Conservation (phyloP, 495 filamentous ascomycete genomes). For the Talaromyces ruber region DNA sequence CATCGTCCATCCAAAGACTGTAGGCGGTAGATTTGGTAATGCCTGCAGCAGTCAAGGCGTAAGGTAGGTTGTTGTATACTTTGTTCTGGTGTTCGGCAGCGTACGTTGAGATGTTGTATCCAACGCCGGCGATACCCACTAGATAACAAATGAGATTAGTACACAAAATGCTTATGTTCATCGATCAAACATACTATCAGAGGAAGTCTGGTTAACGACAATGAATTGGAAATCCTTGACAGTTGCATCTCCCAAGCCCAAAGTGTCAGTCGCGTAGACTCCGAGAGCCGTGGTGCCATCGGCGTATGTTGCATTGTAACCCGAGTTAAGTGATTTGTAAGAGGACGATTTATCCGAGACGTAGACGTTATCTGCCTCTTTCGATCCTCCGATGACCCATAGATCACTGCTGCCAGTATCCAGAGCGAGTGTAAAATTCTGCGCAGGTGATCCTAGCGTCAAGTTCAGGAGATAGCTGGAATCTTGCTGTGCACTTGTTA, state of each 20-base stretch:
- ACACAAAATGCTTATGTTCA: background rate
- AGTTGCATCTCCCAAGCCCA: constrained; percentile 50
- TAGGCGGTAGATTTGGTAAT: constrained; percentile 68
- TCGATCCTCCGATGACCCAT: constrained; percentile 40
- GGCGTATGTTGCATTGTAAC: constrained; percentile 75
- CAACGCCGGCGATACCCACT: constrained; percentile 79
- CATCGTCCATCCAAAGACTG: constrained; percentile 80
- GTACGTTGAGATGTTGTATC: constrained; percentile 51
- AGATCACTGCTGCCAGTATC: constrained; percentile 78
- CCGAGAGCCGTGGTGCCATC: constrained; percentile 63
- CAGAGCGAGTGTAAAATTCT: constrained; percentile 49
- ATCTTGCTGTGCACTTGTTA: constrained; percentile 28
- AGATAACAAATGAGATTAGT: constrained; percentile 7
- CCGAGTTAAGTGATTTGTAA: constrained; percentile 52
- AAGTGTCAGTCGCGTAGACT: constrained; percentile 68
- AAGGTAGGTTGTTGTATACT: constrained; percentile 50
- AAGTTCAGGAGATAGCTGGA: constrained; percentile 59
- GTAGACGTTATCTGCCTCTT: constrained; percentile 34
- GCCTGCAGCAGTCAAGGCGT: constrained; percentile 59
- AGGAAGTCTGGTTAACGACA: constrained; percentile 55
- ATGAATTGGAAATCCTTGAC: constrained; percentile 64
- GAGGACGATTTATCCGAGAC: constrained; percentile 56
- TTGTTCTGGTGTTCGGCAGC: constrained; percentile 55
- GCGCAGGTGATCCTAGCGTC: constrained; percentile 58
- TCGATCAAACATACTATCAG: constrained; percentile 20